Evolutionary conservation across 768 basidiomycete species (phyloP), one percentile per base, ranked within the genome.

Genomic region (Collybia sp.): DNA sequence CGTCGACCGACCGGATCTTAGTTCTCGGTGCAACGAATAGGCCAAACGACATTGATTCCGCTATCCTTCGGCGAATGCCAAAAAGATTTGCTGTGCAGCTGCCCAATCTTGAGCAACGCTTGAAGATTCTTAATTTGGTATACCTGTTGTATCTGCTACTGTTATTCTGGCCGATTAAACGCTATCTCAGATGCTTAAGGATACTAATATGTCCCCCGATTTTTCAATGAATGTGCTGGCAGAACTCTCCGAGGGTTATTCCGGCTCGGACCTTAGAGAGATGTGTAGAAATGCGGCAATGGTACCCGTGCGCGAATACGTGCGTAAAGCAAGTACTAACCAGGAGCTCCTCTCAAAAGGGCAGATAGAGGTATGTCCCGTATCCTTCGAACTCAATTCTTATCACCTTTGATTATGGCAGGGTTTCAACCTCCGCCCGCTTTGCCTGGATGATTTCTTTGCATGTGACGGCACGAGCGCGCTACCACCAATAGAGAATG

Each of bases 21-120:
- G 88, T 96, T 5, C 80, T 99, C 1, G 95, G 95, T 12, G 94
- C 95, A 0, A 98, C 95, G 6, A 98, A 99, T 63, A 73, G 95
- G 48, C 93, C 94, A 15, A 86, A 85, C 58, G 96, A 98, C 53
- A 92, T 93, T 45, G 90, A 93, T 58, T 67, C 82, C 1, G 88
- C 90, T 19, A 88, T 93, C 53, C 69, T 93, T 17, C 78, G 89
- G n/a, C 85, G 94, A n/a, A 93, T 99, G 93, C 96, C 96, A 1
- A 97, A 95, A 64, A 89, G 93, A 10, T 97, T 97, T 61, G 77
- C 88, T 1, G 78, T 99, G 47, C 73, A 79, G 5, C 71, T 97
- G 12, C 96, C 96, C 2, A 81, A 88, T 46, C 60, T 65, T 5
- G 76, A 82, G 2, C 93, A 97, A 53, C 76, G 96, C 30, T 67